Evolutionary conservation across 208 protist genomes (phyloP), one percentile per base, ranked within the genome.

Genomic region (Strigomonas culicis): DNA sequence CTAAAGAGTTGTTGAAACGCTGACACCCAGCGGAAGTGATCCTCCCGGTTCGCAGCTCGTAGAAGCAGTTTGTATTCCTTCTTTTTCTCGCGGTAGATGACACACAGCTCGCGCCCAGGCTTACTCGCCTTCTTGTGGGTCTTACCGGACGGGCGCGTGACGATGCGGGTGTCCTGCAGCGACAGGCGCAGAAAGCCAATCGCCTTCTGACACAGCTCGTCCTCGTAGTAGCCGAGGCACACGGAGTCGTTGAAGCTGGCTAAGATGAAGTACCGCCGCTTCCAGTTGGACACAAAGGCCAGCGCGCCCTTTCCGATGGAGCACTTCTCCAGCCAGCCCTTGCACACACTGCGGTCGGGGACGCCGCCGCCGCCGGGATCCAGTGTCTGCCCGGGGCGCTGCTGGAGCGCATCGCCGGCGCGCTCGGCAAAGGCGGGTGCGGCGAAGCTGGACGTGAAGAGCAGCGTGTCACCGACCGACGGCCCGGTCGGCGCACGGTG

Each of bases 301-400:
- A 86, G 30, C 24, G 60, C 75, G 55, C 68, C 74, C 0, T 71
- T 67, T 32, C 75, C 78, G 58, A 87, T 83, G 24, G 74, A 82
- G 68, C 66, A 83, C 75, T 85, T 90, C 55, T 84, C 72, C 55
- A 87, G 46, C 84, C 80, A 87, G 3, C 80, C 80, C 21, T 72
- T 78, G 47, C 74, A 85, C n/a, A 46, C 51, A n/a, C 66, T 43
- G 60, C 55, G 47, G 13, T 10, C 34, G 10, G 7, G 7, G 34
- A 4, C 10, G 10, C 34, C 34, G 34, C 34, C 34, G 10, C 34
- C 34, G 34, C 34, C 34, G n/a, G n/a, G n/a, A n/a, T n/a, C n/a
- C n/a, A n/a, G n/a, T n/a, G n/a, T n/a, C n/a, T n/a, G n/a, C n/a
- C n/a, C n/a, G n/a, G n/a, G n/a, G n/a, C n/a, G 34, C 10, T 39